Evolutionary conservation across 495 filamentous ascomycete species (phyloP).

Genomic region (Penicillium canariense): DNA sequence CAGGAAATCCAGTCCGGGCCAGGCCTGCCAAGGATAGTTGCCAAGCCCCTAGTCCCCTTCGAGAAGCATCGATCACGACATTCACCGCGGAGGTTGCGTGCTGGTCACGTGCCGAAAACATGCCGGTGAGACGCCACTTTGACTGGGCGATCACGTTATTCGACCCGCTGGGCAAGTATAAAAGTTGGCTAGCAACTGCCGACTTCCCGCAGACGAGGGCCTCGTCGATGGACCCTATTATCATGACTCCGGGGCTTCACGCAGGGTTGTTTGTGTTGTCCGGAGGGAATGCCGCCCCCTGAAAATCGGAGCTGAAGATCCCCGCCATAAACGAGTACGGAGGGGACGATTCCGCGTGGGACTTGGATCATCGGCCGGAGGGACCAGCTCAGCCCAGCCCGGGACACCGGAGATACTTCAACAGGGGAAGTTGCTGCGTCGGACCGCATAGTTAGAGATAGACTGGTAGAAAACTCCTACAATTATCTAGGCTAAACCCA

Average conservation of each 20-base stretch:
- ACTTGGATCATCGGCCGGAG: neutral
- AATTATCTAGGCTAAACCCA: neutral
- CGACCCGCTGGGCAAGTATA: neutral
- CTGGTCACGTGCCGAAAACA: constrained; percentile 16
- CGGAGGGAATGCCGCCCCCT: constrained; percentile 24
- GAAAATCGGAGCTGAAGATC: constrained; percentile 22
- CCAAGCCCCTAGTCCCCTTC: constrained; percentile 1
- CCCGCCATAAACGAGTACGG: constrained; percentile 26
- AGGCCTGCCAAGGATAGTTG: constrained; percentile 6
- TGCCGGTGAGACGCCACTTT: neutral
- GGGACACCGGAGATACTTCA: too few species aligned
- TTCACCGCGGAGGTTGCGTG: constrained; percentile 27
- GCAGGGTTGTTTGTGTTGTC: neutral
- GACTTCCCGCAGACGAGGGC: neutral
- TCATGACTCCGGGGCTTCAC: neutral
- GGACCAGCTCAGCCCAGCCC: neutral
- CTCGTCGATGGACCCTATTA: neutral
- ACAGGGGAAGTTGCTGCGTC: too few species aligned
- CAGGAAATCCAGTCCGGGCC: too few species aligned
- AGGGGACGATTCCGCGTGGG: neutral
- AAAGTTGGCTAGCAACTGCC: neutral
- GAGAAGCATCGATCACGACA: constrained; percentile 21
- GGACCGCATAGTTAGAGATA: too few species aligned
- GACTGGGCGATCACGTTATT: neutral
- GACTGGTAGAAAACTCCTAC: too few species aligned